Percentiles rank a stretch among this genome's conserved stretches.
Evolutionary conservation across 1,284 basidiomycete species (phyloP).

Genomic region (Apiotrichum laibachii): DNA sequence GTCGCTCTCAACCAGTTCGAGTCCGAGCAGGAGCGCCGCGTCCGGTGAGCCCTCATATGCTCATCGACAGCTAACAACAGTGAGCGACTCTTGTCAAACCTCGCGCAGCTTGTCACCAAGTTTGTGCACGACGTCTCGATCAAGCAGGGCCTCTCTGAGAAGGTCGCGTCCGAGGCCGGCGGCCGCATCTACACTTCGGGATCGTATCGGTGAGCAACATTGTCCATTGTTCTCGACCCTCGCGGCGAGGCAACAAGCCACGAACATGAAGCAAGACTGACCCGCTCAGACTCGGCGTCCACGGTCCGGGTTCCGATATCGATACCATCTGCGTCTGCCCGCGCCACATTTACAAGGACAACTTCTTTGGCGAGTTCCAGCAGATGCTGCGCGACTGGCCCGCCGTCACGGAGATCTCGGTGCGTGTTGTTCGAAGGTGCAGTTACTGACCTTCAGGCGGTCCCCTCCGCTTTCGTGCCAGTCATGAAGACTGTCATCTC

Average conservation of each 20-base stretch:
- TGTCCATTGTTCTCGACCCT: neutral
- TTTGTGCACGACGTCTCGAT: constrained; percentile 86
- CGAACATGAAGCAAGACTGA: neutral
- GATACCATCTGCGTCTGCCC: constrained; percentile 99
- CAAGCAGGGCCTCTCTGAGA: constrained; percentile 75
- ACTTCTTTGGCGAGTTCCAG: constrained; percentile 93
- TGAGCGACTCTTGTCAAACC: constrained; percentile 87
- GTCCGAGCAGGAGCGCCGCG: constrained; percentile 80
- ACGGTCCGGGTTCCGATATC: constrained; percentile 94
- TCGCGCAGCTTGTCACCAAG: constrained; percentile 85
- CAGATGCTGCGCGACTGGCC: constrained; percentile 82
- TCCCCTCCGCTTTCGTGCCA: constrained; percentile 94
- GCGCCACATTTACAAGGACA: constrained; percentile 89
- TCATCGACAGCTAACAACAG: constrained; percentile 53
- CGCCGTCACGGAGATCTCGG: constrained; percentile 84
- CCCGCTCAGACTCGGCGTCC: constrained; percentile 70
- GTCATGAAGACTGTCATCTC: constrained; percentile 89
- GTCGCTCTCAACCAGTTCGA: constrained; percentile 84
- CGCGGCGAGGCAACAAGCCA: too few relatives aligned
- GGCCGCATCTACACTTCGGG: constrained; percentile 99
- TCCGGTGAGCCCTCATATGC: constrained; percentile 62
- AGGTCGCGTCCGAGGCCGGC: constrained; percentile 79
- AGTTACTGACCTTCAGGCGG: constrained; percentile 60
- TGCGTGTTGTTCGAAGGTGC: constrained; percentile 54
- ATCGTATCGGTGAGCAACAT: constrained; percentile 65